Conservation (phyloP, 257 asterid genomes). For the Nyctanthes arbortristis region DNA sequence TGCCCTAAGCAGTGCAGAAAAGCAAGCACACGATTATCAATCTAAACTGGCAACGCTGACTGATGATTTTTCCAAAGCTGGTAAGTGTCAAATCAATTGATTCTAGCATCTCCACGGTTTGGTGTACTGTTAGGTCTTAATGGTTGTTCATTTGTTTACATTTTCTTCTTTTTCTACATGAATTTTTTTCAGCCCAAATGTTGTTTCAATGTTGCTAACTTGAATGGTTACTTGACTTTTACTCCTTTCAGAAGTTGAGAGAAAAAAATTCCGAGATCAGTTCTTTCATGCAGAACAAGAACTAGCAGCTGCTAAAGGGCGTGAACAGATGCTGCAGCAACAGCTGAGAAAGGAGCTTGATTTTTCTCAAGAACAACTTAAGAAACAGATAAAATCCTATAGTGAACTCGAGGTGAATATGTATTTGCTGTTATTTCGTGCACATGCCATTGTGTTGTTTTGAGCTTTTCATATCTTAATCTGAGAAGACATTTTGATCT, state of each 20-base stretch:
- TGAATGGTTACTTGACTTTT: conserved; percentile 23
- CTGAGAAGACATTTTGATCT: conserved; percentile 12
- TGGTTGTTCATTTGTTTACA: neutral
- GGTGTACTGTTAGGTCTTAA: neutral
- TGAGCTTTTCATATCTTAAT: conserved; percentile 3
- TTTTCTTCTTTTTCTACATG: conserved; percentile 13
- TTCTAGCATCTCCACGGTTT: conserved; percentile 13
- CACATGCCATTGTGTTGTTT: conserved; percentile 1
- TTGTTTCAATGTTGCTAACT: conserved; percentile 25
- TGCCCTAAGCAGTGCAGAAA: conserved; percentile 95
- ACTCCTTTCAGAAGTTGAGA: conserved; percentile 69
- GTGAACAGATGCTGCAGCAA: conserved; percentile 75
- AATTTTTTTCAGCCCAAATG: conserved; percentile 12
- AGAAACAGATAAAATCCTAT: conserved; percentile 66
- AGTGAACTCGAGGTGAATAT: conserved; percentile 84
- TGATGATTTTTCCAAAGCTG: conserved; percentile 66
- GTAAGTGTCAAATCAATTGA: conserved; percentile 37
- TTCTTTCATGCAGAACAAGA: conserved; percentile 80
- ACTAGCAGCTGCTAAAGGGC: conserved; percentile 90
- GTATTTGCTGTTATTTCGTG: conserved; percentile 13
- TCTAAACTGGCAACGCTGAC: conserved; percentile 63
- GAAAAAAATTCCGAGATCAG: conserved; percentile 66
- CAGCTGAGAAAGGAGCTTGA: conserved; percentile 73
- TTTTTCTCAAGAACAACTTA: conserved; percentile 76
- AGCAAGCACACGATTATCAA: conserved; percentile 68